Percentiles rank a stretch among this genome's conserved stretches.
phyloP scores from a whole-genome alignment of 2,329 filamentous ascomycete genomes.

The Fusarium drepaniforme region DNA sequence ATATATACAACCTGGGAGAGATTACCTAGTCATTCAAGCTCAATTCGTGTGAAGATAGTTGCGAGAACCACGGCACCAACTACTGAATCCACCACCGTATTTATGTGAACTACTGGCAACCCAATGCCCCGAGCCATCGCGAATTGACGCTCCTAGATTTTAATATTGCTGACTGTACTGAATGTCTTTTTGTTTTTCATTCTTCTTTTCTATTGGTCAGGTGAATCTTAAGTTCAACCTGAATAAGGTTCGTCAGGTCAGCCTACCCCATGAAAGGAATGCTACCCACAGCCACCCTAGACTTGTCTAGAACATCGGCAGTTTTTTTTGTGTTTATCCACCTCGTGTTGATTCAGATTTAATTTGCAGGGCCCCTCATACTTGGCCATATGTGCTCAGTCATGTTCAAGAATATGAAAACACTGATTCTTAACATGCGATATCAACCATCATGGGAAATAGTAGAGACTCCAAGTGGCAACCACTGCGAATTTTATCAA shows the following conservation, averaged over 20 bases:
- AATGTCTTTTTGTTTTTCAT: not conserved
- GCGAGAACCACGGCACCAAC: not conserved
- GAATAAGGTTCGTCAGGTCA: not conserved
- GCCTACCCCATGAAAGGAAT: not conserved
- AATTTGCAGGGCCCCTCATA: not conserved
- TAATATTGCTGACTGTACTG: not conserved
- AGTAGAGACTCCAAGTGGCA: too few species aligned
- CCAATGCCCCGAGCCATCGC: not conserved
- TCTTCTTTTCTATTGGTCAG: not conserved
- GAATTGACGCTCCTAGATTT: not conserved
- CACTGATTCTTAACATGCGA: too few species aligned
- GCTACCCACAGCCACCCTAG: not conserved
- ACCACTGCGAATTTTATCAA: not conserved
- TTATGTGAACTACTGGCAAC: not conserved
- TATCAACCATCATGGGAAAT: too few species aligned
- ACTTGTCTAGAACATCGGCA: not conserved
- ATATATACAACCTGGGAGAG: too few species aligned
- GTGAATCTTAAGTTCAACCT: not conserved
- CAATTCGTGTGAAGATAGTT: not conserved
- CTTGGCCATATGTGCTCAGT: not conserved
- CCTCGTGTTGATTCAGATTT: not conserved
- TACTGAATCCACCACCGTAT: not conserved
- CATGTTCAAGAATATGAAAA: not conserved
- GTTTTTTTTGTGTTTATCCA: not conserved
- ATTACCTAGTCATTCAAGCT: not conserved